phyloP scores from a whole-genome alignment of 352 stramenopile species.

The Peronosclerospora sorghi region DNA sequence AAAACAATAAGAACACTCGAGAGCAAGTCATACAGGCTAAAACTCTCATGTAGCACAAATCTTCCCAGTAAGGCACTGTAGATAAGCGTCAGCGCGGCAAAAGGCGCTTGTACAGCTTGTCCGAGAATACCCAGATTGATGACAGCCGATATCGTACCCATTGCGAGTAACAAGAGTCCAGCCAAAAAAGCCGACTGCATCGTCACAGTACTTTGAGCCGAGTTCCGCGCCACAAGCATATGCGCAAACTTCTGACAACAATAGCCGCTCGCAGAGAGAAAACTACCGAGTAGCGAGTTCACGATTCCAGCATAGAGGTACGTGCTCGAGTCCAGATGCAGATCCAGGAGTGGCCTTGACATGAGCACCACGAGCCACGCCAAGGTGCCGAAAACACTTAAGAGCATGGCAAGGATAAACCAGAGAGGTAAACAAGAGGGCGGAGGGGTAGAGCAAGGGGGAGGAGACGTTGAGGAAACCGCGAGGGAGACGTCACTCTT shows the following conservation, averaged over 20 bases:
- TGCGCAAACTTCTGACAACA: conserved; percentile 74
- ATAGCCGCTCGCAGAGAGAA: conserved; percentile 67
- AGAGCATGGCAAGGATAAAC: conserved; percentile 31
- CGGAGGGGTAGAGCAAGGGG: not conserved
- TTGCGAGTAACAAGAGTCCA: conserved; percentile 43
- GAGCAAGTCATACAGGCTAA: conserved; percentile 35
- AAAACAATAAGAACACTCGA: conserved; percentile 55
- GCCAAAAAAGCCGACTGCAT: conserved; percentile 49
- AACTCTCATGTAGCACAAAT: conserved; percentile 49
- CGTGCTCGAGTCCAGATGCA: conserved; percentile 15
- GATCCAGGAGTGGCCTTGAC: conserved; percentile 23
- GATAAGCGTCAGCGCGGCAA: conserved; percentile 68
- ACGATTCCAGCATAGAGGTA: conserved; percentile 60
- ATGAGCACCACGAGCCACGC: conserved; percentile 44
- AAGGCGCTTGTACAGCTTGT: conserved; percentile 67
- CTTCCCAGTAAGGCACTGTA: conserved; percentile 61
- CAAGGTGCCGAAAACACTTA: conserved; percentile 33
- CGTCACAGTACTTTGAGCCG: conserved; percentile 41
- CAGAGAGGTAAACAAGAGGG: conserved; percentile 31
- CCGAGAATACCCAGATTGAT: conserved; percentile 64
- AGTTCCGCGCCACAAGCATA: conserved; percentile 33
- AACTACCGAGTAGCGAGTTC: conserved; percentile 66
- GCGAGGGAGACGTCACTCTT: conserved; percentile 7
- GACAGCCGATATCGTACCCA: conserved; percentile 62
- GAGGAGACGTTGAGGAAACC: not conserved